These are phyloP conservation scores for Aspergillus novofumigatus DNA, from an alignment of 2,329 filamentous ascomycete species.

Conservation along the genomic window DNA sequence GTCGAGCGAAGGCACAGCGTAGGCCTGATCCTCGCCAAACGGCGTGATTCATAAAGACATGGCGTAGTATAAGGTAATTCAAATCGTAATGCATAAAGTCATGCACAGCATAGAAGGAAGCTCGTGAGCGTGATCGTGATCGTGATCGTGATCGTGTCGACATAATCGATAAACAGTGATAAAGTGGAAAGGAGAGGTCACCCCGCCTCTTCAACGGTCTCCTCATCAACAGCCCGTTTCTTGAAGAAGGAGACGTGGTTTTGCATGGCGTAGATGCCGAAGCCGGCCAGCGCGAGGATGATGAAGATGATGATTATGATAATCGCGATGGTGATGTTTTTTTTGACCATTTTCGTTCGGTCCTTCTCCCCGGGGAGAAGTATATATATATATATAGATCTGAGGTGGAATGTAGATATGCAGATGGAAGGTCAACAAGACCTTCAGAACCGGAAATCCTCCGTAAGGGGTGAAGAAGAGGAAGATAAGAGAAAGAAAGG, in stretches of 20 bases:
- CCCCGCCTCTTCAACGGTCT: conserved; percentile 21
- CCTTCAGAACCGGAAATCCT: not conserved
- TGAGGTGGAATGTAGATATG: not conserved
- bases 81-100: not conserved
- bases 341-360: conserved; percentile 35
- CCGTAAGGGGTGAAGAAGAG: not conserved
- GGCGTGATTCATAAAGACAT: not conserved
- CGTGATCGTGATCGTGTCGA: not conserved
- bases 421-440: not conserved
- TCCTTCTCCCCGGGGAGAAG: too few species aligned
- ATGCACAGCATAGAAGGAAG: not conserved
- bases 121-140: too few species aligned
- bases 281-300: conserved; percentile 41
- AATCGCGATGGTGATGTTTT: conserved; percentile 47
- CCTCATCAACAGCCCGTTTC: conserved; percentile 29
- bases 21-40: not conserved
- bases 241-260: conserved; percentile 30
- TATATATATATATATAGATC: not conserved
- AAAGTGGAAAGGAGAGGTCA: not conserved
- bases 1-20: too few species aligned
- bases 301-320: conserved; percentile 49
- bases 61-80: not conserved
- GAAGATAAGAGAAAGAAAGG: not conserved
- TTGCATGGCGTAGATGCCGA: conserved; percentile 32
- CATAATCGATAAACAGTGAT: not conserved